A percentile compares a stretch with the other conserved stretches of the same genome.
phyloP scores from a whole-genome alignment of 768 basidiomycete genomes.

The Termitomyces eurrhizus region DNA sequence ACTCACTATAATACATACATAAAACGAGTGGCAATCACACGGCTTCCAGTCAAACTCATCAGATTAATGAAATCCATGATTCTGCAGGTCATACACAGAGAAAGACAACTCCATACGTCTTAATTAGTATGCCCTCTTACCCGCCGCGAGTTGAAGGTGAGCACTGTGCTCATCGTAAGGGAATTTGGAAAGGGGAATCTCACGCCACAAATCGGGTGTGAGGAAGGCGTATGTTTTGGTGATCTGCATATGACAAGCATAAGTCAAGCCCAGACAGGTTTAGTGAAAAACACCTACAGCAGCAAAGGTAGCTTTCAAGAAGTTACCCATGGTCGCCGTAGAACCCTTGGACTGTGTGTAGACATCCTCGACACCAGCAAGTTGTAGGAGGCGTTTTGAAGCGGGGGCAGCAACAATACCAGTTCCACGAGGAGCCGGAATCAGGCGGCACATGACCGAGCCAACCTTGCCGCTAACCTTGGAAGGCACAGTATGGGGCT shows the following conservation, averaged over 20 bases:
- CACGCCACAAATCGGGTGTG: conserved; percentile 96
- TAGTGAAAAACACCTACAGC: conserved; percentile 49
- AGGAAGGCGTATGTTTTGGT: conserved; percentile 99
- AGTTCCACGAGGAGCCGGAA: conserved; percentile 97
- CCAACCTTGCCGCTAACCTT: conserved; percentile 99
- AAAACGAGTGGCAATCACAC: neutral
- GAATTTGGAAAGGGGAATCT: conserved; percentile 84
- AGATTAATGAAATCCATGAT: conserved; percentile 5
- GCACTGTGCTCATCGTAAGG: conserved; percentile 96
- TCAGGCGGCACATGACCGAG: conserved; percentile 98
- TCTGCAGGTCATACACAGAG: conserved; percentile 8
- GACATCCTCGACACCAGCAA: conserved; percentile 96
- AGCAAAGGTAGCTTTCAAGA: conserved; percentile 95
- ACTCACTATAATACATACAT: neutral
- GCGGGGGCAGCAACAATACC: conserved; percentile 99
- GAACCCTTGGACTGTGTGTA: conserved; percentile 99
- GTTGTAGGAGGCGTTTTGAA: conserved; percentile 92
- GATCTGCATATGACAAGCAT: conserved; percentile 47
- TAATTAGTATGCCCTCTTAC: conserved; percentile 68
- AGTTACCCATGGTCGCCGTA: conserved; percentile 98
- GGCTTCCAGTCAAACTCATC: conserved; percentile 3
- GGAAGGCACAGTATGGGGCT: conserved; percentile 98
- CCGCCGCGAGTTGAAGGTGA: conserved; percentile 79
- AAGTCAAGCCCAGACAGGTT: conserved; percentile 2
- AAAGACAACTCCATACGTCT: conserved; percentile 8